Evolutionary conservation across 768 basidiomycete species (phyloP).

Genomic region (Pleurotus tuber-regium): DNA sequence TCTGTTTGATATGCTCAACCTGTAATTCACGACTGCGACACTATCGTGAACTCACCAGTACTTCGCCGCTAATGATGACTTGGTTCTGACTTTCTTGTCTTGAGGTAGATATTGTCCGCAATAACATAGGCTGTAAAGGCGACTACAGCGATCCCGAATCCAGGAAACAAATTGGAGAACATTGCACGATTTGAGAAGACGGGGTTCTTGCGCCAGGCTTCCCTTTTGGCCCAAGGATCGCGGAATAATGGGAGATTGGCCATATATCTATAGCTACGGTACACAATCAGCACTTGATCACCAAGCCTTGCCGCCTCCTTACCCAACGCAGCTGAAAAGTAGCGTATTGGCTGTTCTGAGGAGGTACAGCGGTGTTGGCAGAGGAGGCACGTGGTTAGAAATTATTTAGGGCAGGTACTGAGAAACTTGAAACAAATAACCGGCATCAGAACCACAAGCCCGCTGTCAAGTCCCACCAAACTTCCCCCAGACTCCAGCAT

Average conservation of each 20-base stretch:
- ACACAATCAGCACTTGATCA: background rate
- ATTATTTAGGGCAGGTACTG: constrained; percentile 57
- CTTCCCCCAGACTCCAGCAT: constrained; percentile 16
- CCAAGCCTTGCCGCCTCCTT: background rate
- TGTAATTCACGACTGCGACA: too few relatives aligned
- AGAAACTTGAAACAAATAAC: constrained; percentile 38
- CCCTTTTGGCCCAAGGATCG: constrained; percentile 93
- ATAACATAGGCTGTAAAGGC: constrained; percentile 92
- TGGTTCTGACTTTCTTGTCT: constrained; percentile 25
- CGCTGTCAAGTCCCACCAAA: constrained; percentile 26
- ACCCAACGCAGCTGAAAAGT: constrained; percentile 4
- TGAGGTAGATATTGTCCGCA: constrained; percentile 69
- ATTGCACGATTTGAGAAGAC: constrained; percentile 84
- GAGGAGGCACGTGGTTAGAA: constrained; percentile 28
- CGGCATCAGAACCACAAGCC: constrained; percentile 33
- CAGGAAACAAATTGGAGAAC: constrained; percentile 91
- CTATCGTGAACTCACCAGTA: constrained; percentile 15
- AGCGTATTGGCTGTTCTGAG: constrained; percentile 13
- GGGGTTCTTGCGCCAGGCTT: constrained; percentile 91
- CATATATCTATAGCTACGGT: constrained; percentile 35
- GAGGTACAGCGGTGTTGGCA: constrained; percentile 4
- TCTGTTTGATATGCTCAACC: too few relatives aligned
- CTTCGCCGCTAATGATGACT: constrained; percentile 24
- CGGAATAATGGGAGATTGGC: constrained; percentile 71
- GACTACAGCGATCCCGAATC: constrained; percentile 89